Conservation (phyloP, 2,329 filamentous ascomycete genomes). For the Hypoxylon sp. region DNA sequence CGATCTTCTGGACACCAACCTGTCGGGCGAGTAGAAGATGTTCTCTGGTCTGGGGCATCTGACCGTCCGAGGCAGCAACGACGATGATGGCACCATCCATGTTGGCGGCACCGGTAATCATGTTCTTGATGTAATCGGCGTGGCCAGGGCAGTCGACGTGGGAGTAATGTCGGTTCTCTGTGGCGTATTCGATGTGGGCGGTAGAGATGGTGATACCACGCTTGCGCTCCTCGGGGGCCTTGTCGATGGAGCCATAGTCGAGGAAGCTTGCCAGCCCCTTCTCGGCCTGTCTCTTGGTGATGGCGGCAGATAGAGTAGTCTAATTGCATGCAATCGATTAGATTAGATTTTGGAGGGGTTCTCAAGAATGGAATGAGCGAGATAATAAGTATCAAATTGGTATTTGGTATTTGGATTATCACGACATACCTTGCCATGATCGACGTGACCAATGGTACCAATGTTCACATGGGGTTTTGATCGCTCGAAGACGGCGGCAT, state of each 20-base stretch:
- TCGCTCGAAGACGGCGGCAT: slow-evolving; percentile 81
- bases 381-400: too few relatives aligned
- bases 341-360: slow-evolving; percentile 39
- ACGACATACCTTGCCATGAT: slow-evolving; percentile 93
- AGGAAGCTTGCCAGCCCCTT: slow-evolving; percentile 95
- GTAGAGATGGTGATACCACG: slow-evolving; percentile 99
- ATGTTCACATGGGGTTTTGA: slow-evolving; percentile 99
- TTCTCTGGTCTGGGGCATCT: slow-evolving; percentile 99
- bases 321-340: slow-evolving; percentile 54
- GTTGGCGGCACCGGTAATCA: slow-evolving; percentile 99
- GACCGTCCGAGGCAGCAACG: slow-evolving; percentile 96
- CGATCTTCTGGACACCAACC: slow-evolving; percentile 97
- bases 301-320: slow-evolving; percentile 98
- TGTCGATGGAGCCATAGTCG: slow-evolving; percentile 98
- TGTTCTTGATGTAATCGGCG: slow-evolving; percentile 99
- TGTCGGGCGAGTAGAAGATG: slow-evolving; percentile 97
- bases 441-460: slow-evolving; percentile 99
- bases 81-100: slow-evolving; percentile 99
- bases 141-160: slow-evolving; percentile 99
- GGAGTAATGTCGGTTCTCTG: slow-evolving; percentile 94
- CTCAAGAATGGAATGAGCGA: neutral
- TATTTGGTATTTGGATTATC: slow-evolving; percentile 12
- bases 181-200: slow-evolving; percentile 98
- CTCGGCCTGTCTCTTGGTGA: slow-evolving; percentile 96
- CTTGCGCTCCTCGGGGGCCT: slow-evolving; percentile 98